Evolutionary conservation across 192 early-diverging fungal genomes (phyloP).

Genomic region (Phlyctochytrium arcticum): DNA sequence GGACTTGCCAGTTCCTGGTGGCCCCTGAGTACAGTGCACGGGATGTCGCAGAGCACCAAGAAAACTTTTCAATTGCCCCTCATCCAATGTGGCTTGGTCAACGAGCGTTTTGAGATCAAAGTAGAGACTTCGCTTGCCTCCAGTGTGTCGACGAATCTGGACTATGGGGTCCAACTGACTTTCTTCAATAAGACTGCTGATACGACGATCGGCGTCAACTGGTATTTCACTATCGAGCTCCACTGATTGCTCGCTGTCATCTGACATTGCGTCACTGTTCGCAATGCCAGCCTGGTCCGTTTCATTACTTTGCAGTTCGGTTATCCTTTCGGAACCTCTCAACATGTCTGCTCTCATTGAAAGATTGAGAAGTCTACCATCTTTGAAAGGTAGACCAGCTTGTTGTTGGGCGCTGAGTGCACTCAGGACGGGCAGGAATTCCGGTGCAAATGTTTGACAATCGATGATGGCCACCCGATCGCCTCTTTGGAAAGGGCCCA

Average conservation of each 20-base stretch:
- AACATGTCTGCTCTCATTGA: not conserved
- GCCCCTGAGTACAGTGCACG: constrained; percentile 38
- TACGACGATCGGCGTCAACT: not conserved
- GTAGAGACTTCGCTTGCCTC: not conserved
- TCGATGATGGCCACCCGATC: constrained; percentile 29
- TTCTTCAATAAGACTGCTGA: constrained; percentile 21
- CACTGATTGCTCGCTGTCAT: too few relatives aligned
- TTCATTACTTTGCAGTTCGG: not conserved
- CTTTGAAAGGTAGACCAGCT: constrained; percentile 20
- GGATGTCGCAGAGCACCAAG: constrained; percentile 26
- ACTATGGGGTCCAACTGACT: constrained; percentile 33
- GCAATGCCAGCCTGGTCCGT: too few relatives aligned
- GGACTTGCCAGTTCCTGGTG: constrained; percentile 39
- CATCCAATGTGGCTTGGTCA: constrained; percentile 29
- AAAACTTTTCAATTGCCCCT: constrained; percentile 37
- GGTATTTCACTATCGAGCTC: not conserved
- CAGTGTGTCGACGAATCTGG: constrained; percentile 27
- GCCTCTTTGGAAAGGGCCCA: constrained; percentile 19
- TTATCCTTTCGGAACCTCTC: not conserved
- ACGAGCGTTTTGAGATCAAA: constrained; percentile 21
- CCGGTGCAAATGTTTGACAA: constrained; percentile 34
- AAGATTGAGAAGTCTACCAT: constrained; percentile 27
- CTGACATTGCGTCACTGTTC: too few relatives aligned
- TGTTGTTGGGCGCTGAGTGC: constrained; percentile 21
- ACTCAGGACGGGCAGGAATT: constrained; percentile 32